phyloP scores from a whole-genome alignment of 2,329 filamentous ascomycete species.

The Teratosphaeria pseudoeucalypti region DNA sequence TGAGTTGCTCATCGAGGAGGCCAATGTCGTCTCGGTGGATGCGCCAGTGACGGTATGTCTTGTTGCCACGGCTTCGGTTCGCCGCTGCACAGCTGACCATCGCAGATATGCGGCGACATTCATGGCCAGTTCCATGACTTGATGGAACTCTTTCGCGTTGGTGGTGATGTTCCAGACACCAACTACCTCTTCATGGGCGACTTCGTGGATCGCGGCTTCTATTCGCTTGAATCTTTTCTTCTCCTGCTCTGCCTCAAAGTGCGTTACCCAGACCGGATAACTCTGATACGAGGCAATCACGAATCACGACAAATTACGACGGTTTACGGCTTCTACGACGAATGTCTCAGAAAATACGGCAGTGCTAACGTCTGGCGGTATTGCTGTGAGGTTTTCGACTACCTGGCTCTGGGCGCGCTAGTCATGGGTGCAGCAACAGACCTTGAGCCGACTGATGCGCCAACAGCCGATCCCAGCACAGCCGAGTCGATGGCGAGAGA shows the following conservation, averaged over 20 bases:
- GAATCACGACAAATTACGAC: conserved; percentile 95
- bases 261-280: conserved; percentile 93
- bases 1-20: conserved; percentile 92
- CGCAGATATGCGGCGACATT: conserved; percentile 85
- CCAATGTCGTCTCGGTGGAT: conserved; percentile 90
- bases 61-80: background rate
- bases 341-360: conserved; percentile 91
- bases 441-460: conserved; percentile 51
- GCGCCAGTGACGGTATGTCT: conserved; percentile 73
- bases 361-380: conserved; percentile 93
- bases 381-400: conserved; percentile 97
- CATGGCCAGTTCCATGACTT: conserved; percentile 94
- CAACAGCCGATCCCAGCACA: conserved; percentile 32
- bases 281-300: conserved; percentile 67
- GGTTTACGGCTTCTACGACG: conserved; percentile 96
- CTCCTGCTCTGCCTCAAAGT: conserved; percentile 94
- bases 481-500: conserved; percentile 36
- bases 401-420: conserved; percentile 80
- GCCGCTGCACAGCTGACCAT: conserved; percentile 5
- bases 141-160: conserved; percentile 92
- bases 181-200: conserved; percentile 98
- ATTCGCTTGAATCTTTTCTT: conserved; percentile 92
- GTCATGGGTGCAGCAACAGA: conserved; percentile 71
- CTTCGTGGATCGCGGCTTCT: conserved; percentile 96
- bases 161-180: conserved; percentile 86